Conservation (phyloP, 768 basidiomycete genomes). For the Xerocomellus amylosporus region DNA sequence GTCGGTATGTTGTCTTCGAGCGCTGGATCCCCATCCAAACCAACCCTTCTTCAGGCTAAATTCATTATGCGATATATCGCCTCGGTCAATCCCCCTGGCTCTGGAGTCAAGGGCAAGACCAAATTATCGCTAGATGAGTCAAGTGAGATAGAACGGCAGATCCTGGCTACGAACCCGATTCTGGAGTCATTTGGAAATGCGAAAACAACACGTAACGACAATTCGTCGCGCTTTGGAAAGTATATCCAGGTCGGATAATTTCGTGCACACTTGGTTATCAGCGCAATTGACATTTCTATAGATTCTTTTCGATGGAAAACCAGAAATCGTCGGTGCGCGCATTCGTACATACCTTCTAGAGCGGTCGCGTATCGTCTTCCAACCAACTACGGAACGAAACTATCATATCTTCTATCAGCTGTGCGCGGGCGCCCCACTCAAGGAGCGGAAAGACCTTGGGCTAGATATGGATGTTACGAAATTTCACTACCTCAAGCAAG, state of each 20-base stretch:
- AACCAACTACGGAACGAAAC: slow-evolving; percentile 94
- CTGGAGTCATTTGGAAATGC: slow-evolving; percentile 99
- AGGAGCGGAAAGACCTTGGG: slow-evolving; percentile 93
- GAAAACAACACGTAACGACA: slow-evolving; percentile 98
- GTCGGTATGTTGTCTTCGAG: slow-evolving; percentile 54
- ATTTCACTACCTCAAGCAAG: slow-evolving; percentile 92
- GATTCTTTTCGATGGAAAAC: slow-evolving; percentile 95
- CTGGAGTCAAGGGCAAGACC: slow-evolving; percentile 57
- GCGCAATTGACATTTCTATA: slow-evolving; percentile 31
- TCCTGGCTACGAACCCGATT: slow-evolving; percentile 98
- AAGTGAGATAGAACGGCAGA: slow-evolving; percentile 95
- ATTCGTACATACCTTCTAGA: slow-evolving; percentile 98
- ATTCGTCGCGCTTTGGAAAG: slow-evolving; percentile 98
- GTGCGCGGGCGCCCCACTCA: slow-evolving; percentile 92
- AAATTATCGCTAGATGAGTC: slow-evolving; percentile 80
- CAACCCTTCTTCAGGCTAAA: slow-evolving; percentile 63
- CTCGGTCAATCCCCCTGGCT: slow-evolving; percentile 85
- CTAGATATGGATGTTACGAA: slow-evolving; percentile 81
- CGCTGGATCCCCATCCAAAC: not conserved
- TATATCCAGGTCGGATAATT: slow-evolving; percentile 77
- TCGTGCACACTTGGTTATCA: not conserved
- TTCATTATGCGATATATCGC: slow-evolving; percentile 99
- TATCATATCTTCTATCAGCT: slow-evolving; percentile 99
- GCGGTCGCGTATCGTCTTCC: slow-evolving; percentile 95
- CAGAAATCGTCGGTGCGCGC: slow-evolving; percentile 98